A percentile compares a stretch with the other conserved stretches of the same genome.
These are phyloP conservation scores for Cercospora sp. DNA, from an alignment of 2,329 filamentous ascomycete genomes.

Conservation along the genomic window DNA sequence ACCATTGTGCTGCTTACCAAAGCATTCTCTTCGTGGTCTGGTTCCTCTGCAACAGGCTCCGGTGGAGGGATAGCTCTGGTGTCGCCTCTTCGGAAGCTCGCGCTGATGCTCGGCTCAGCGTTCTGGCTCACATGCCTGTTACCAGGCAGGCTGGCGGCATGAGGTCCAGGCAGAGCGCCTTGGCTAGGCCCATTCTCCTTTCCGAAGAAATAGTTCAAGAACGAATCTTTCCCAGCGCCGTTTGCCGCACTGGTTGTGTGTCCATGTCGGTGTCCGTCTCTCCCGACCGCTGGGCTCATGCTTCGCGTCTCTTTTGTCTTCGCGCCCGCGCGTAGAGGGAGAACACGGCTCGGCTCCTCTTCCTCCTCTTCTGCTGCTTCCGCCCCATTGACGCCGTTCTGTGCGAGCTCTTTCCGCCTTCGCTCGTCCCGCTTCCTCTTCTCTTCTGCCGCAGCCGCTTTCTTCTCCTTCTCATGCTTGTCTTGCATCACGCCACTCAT, in stretches of 20 bases:
- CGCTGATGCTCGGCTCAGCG: slow-evolving; percentile 77
- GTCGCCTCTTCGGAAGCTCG: slow-evolving; percentile 74
- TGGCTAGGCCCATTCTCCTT: slow-evolving; percentile 70
- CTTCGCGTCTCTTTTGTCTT: slow-evolving; percentile 65
- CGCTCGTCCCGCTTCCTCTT: slow-evolving; percentile 80
- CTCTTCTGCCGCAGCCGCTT: slow-evolving; percentile 76
- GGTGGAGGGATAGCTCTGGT: slow-evolving; percentile 47
- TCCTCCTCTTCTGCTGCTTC: slow-evolving; percentile 68
- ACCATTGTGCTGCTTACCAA: slow-evolving; percentile 28
- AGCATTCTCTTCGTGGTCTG: slow-evolving; percentile 30
- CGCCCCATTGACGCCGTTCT: slow-evolving; percentile 69
- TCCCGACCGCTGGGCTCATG: slow-evolving; percentile 75
- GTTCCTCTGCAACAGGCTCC: slow-evolving; percentile 57
- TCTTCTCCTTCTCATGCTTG: slow-evolving; percentile 92
- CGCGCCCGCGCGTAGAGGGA: slow-evolving; percentile 55
- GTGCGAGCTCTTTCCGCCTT: slow-evolving; percentile 71
- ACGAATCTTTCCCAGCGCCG: slow-evolving; percentile 74
- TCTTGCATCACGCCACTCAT: slow-evolving; percentile 96
- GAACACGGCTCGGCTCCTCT: slow-evolving; percentile 45
- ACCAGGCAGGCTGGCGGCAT: slow-evolving; percentile 46
- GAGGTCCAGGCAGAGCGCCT: slow-evolving; percentile 39
- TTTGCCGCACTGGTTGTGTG: slow-evolving; percentile 28
- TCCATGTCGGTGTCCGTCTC: slow-evolving; percentile 41
- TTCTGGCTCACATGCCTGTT: slow-evolving; percentile 75
- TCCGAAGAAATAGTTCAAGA: slow-evolving; percentile 98